Evolutionary conservation across 106 monocot species (phyloP).

Genomic region (Acanthochlamys bracteata): DNA sequence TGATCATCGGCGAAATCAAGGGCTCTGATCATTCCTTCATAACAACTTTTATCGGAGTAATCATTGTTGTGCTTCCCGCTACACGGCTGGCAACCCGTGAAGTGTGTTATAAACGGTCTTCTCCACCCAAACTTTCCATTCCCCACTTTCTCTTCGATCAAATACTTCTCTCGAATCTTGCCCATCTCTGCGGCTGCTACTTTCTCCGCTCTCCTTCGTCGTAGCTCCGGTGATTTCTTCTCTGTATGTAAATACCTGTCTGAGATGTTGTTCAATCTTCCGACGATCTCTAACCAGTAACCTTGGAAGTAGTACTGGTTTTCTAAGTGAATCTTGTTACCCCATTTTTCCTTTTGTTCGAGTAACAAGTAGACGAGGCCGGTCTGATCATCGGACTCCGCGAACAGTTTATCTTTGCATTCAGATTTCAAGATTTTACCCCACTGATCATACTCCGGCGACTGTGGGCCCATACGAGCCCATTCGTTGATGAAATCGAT

Average conservation of each 20-base stretch:
- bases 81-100: constrained; percentile 89
- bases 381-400: constrained; percentile 77
- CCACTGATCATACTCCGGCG: constrained; percentile 54
- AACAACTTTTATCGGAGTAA: constrained; percentile 56
- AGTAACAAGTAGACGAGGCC: constrained; percentile 62
- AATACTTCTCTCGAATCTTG: constrained; percentile 10
- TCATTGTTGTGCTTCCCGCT: constrained; percentile 53
- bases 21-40: constrained; percentile 29
- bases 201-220: constrained; percentile 54
- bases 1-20: constrained; percentile 63
- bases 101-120: constrained; percentile 82
- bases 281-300: constrained; percentile 79
- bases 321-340: constrained; percentile 53
- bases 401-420: constrained; percentile 54
- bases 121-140: constrained; percentile 20
- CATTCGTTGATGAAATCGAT: constrained; percentile 67
- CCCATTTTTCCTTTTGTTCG: constrained; percentile 42
- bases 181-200: constrained; percentile 14
- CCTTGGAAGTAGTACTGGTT: constrained; percentile 63
- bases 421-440: constrained; percentile 31
- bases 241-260: constrained; percentile 40
- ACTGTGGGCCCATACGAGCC: constrained; percentile 68
- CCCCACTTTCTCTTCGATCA: constrained; percentile 7
- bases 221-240: constrained; percentile 12
- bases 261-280: constrained; percentile 29